Conservation (phyloP, 306 rosid genomes). For the Macrotyloma uniflorum region DNA sequence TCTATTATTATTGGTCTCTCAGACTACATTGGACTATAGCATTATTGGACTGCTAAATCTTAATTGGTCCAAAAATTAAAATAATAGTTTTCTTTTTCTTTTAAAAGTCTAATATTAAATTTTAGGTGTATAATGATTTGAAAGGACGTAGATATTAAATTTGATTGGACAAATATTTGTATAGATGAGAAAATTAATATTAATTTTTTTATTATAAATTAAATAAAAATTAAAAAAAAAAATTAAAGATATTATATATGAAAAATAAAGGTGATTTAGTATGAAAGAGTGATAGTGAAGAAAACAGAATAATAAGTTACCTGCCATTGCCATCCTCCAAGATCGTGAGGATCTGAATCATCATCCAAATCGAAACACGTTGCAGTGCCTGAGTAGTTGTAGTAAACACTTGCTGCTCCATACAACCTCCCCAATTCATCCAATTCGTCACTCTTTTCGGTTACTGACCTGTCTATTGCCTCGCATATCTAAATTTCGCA, state of each 20-base stretch:
- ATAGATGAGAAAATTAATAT: too few relatives aligned
- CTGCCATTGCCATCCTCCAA: conserved; percentile 86
- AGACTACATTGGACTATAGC: neutral
- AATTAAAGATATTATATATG: too few relatives aligned
- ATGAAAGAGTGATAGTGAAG: too few relatives aligned
- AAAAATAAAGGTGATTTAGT: too few relatives aligned
- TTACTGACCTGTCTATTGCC: conserved; percentile 60
- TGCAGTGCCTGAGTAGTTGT: conserved; percentile 60
- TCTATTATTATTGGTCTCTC: neutral
- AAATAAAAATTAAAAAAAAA: too few relatives aligned
- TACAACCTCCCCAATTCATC: conserved; percentile 59
- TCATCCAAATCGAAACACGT: conserved; percentile 65
- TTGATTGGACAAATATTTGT: too few relatives aligned
- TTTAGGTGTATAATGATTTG: too few relatives aligned
- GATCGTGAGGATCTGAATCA: conserved; percentile 83
- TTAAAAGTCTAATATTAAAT: too few relatives aligned
- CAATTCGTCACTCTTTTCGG: conserved; percentile 49
- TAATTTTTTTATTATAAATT: too few relatives aligned
- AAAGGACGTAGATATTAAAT: too few relatives aligned
- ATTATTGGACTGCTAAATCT: neutral
- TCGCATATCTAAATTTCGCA: conserved; percentile 66
- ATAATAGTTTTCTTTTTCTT: neutral
- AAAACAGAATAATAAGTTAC: too few relatives aligned
- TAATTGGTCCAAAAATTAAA: neutral
- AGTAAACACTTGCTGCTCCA: conserved; percentile 69